These are phyloP conservation scores for Eurotiales sp. DNA, from an alignment of 2,329 filamentous ascomycete genomes.

Conservation along the genomic window DNA sequence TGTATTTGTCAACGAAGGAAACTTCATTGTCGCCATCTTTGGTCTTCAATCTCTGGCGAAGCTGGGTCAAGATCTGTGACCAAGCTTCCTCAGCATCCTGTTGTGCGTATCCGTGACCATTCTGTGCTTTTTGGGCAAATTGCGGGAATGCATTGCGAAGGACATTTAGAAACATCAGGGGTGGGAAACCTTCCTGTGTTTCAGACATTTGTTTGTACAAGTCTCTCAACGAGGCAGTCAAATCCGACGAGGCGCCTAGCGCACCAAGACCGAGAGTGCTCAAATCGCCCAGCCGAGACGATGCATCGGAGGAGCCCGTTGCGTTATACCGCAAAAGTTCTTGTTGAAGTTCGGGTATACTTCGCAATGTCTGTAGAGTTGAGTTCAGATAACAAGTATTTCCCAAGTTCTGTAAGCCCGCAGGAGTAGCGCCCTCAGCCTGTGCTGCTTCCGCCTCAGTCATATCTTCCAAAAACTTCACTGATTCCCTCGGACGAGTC, in stretches of 20 bases:
- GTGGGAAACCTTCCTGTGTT: slow-evolving; percentile 82
- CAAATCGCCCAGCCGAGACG: slow-evolving; percentile 40
- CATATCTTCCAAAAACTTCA: slow-evolving; percentile 97
- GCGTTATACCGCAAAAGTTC: slow-evolving; percentile 64
- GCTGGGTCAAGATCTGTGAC: slow-evolving; percentile 85
- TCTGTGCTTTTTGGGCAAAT: slow-evolving; percentile 84
- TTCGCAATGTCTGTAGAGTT: slow-evolving; percentile 83
- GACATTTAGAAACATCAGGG: slow-evolving; percentile 75
- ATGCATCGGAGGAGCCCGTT: slow-evolving; percentile 27
- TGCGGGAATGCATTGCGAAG: slow-evolving; percentile 80
- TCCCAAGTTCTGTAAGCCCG: slow-evolving; percentile 85
- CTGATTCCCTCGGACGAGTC: slow-evolving; percentile 69
- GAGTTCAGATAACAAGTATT: slow-evolving; percentile 99
- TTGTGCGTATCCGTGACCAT: slow-evolving; percentile 83
- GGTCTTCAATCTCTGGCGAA: slow-evolving; percentile 72
- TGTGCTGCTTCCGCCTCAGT: slow-evolving; percentile 86
- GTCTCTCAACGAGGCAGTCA: slow-evolving; percentile 73
- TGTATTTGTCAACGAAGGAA: slow-evolving; percentile 86
- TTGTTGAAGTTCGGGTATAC: slow-evolving; percentile 85
- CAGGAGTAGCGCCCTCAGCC: slow-evolving; percentile 77
- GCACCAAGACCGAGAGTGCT: slow-evolving; percentile 56
- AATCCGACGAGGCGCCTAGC: slow-evolving; percentile 60
- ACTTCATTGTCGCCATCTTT: slow-evolving; percentile 50
- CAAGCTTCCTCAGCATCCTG: slow-evolving; percentile 98
- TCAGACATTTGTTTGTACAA: slow-evolving; percentile 86